Evolutionary conservation across 352 stramenopile genomes (phyloP).

Genomic region (Phytophthora colocasiae): DNA sequence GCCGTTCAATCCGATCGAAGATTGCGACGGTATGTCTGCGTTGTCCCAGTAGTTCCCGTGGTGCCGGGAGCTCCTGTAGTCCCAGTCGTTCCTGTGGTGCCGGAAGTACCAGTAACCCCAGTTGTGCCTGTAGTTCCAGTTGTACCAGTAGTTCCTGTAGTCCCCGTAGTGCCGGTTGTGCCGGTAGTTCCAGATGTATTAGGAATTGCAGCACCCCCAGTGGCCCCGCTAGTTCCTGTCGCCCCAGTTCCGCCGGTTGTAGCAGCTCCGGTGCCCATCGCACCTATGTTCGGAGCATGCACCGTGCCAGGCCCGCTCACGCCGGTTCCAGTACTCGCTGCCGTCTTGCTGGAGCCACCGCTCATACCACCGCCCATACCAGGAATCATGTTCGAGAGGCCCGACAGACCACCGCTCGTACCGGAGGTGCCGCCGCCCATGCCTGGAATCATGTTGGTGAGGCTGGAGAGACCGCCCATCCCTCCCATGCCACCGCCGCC

Average conservation of each 20-base stretch:
- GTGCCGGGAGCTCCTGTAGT: not conserved
- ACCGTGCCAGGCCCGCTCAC: conserved; percentile 1
- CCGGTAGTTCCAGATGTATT: not conserved
- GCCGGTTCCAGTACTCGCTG: not conserved
- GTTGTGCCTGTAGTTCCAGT: not conserved
- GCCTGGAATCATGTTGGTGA: conserved; percentile 10
- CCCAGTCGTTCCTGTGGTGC: not conserved
- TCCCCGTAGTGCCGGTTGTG: not conserved
- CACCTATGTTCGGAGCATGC: not conserved
- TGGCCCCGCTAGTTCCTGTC: not conserved
- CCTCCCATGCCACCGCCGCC: not conserved
- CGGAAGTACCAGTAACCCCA: not conserved
- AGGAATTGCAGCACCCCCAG: not conserved
- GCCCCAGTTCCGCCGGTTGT: not conserved
- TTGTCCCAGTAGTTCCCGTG: no score
- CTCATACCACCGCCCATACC: conserved; percentile 2
- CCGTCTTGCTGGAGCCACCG: conserved; percentile 1
- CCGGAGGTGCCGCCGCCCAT: not conserved
- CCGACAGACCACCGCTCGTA: not conserved
- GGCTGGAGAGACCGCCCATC: not conserved
- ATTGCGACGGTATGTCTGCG: conserved; percentile 3
- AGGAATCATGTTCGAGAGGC: not conserved
- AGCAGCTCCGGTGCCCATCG: not conserved
- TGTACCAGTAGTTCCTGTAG: not conserved
- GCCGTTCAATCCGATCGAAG: not conserved